A percentile compares a stretch with the other conserved stretches of the same genome.
phyloP scores from a whole-genome alignment of 106 monocot genomes.

The Hemerocallis citrina region DNA sequence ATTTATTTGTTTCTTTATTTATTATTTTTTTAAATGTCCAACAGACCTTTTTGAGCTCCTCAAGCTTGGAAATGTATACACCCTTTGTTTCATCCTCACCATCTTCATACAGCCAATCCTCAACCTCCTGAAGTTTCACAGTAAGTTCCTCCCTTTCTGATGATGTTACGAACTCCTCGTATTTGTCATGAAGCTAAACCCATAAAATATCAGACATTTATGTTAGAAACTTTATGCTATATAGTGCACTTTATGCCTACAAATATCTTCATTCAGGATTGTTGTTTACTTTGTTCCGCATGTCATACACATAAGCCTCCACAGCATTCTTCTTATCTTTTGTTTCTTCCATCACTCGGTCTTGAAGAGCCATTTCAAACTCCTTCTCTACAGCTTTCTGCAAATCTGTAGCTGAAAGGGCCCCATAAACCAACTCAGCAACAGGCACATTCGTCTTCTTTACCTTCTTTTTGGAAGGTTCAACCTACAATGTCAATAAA shows the following conservation, averaged over 20 bases:
- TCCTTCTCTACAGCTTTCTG: slow-evolving; percentile 74
- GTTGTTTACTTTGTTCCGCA: slow-evolving; percentile 71
- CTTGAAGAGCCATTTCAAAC: slow-evolving; percentile 93
- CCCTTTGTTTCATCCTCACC: slow-evolving; percentile 96
- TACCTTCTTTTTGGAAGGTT: slow-evolving; percentile 57
- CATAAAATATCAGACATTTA: not conserved
- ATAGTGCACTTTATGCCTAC: no score
- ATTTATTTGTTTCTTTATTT: no score
- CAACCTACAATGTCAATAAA: slow-evolving; percentile 24
- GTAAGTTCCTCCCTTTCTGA: slow-evolving; percentile 50
- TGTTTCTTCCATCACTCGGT: slow-evolving; percentile 95
- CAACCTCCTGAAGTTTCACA: slow-evolving; percentile 70
- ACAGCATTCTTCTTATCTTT: slow-evolving; percentile 97
- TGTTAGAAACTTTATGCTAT: not conserved
- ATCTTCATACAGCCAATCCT: slow-evolving; percentile 99
- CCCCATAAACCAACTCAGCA: slow-evolving; percentile 49
- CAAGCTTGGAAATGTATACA: slow-evolving; percentile 83
- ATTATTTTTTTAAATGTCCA: no score
- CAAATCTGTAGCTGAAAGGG: slow-evolving; percentile 37
- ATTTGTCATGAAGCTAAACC: slow-evolving; percentile 74
- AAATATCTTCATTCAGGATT: not conserved
- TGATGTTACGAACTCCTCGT: slow-evolving; percentile 52
- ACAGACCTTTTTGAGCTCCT: slow-evolving; percentile 92
- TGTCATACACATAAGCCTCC: slow-evolving; percentile 95
- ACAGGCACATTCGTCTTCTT: slow-evolving; percentile 77